A percentile compares a stretch with the other conserved stretches of the same genome.
These are phyloP conservation scores for Populus simonii DNA, from an alignment of 345 rosid species.

Conservation along the genomic window DNA sequence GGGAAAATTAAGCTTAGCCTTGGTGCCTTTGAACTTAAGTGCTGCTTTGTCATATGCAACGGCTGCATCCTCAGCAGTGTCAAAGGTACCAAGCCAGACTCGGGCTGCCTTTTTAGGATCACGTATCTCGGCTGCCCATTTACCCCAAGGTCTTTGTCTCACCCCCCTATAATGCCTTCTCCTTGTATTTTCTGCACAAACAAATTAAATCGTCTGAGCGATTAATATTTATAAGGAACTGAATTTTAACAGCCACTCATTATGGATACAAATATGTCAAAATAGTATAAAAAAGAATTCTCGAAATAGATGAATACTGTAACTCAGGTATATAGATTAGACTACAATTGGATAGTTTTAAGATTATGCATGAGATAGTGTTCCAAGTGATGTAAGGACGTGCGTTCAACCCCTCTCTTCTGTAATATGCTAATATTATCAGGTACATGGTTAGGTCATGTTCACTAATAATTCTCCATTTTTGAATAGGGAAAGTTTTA, in stretches of 20 bases:
- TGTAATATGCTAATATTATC: not conserved
- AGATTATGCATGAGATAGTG: not conserved
- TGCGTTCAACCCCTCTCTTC: not conserved
- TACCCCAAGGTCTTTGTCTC: conserved; percentile 33
- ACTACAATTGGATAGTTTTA: not conserved
- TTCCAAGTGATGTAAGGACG: not conserved
- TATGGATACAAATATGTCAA: not conserved
- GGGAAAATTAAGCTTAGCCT: conserved; percentile 91
- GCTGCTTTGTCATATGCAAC: conserved; percentile 73
- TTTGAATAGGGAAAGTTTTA: not conserved
- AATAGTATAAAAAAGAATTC: not conserved
- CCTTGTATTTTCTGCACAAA: conserved; percentile 49
- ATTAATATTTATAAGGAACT: not conserved
- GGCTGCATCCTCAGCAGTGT: conserved; percentile 35
- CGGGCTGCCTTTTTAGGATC: conserved; percentile 33
- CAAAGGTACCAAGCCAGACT: conserved; percentile 33
- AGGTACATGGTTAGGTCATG: not conserved
- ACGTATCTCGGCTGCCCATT: conserved; percentile 34
- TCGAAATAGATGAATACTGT: not conserved
- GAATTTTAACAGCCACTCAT: not conserved
- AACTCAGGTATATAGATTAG: not conserved
- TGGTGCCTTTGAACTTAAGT: conserved; percentile 85
- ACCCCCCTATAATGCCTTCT: conserved; percentile 67
- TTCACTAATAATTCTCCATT: not conserved
- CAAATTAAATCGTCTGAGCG: not conserved